These are phyloP conservation scores for Astrothelium macrocarpum DNA, from an alignment of 495 filamentous ascomycete species.

Conservation along the genomic window DNA sequence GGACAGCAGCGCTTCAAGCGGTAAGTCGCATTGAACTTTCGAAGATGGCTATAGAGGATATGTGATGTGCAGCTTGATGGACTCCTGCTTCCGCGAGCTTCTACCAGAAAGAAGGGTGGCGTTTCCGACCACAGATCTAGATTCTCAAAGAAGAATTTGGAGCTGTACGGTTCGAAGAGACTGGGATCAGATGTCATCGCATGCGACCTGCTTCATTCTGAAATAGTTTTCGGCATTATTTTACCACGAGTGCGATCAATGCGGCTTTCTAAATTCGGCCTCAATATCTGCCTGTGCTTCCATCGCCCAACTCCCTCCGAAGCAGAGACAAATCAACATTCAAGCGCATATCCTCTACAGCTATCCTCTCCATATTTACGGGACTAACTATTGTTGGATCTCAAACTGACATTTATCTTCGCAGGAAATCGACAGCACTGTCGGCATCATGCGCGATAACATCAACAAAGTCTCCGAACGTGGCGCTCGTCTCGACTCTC, in stretches of 20 bases:
- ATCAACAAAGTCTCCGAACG: constrained; percentile 56
- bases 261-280: background rate
- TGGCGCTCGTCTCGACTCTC: constrained; percentile 77
- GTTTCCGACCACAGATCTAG: background rate
- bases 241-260: background rate
- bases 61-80: background rate
- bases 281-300: background rate
- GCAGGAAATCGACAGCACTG: constrained; percentile 94
- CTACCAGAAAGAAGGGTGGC: background rate
- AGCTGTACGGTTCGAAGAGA: background rate
- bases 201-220: background rate
- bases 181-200: background rate
- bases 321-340: background rate
- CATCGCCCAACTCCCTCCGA: background rate
- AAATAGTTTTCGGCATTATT: background rate
- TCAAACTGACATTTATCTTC: constrained; percentile 23
- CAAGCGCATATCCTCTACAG: background rate
- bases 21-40: constrained; percentile 45
- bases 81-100: background rate
- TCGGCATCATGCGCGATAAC: constrained; percentile 44
- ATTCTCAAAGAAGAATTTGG: background rate
- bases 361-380: background rate
- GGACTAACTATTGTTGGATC: background rate
- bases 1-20: constrained; percentile 66
- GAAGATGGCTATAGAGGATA: background rate